phyloP scores from a whole-genome alignment of 208 protist genomes.

The Crithidia mellificae region DNA sequence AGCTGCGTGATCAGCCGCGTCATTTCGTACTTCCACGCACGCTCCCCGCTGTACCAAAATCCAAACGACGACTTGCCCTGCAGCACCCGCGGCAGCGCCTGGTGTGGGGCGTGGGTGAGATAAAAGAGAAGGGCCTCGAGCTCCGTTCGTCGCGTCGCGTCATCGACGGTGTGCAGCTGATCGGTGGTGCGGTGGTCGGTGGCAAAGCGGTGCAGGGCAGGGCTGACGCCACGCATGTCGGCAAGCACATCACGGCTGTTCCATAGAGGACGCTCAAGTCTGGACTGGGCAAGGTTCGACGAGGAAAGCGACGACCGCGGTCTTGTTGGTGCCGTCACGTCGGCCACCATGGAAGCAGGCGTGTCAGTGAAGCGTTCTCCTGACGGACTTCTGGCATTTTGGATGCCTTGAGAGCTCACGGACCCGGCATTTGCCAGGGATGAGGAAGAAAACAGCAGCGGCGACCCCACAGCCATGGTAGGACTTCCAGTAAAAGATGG shows the following conservation, averaged over 20 bases:
- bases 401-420: too few species aligned
- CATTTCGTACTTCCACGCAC: conserved; percentile 83
- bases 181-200: conserved; percentile 53
- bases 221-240: conserved; percentile 35
- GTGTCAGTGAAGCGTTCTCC: too few species aligned
- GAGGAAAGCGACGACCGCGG: background rate
- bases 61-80: conserved; percentile 59
- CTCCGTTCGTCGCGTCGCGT: conserved; percentile 76
- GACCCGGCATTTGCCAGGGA: too few species aligned
- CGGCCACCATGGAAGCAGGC: too few species aligned
- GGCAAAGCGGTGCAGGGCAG: conserved; percentile 54
- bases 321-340: background rate
- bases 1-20: conserved; percentile 66
- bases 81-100: conserved; percentile 72
- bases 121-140: conserved; percentile 72
- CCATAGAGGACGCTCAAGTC: conserved; percentile 1
- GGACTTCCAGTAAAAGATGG: too few species aligned
- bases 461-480: too few species aligned
- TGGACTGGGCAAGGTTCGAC: background rate
- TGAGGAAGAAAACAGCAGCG: too few species aligned
- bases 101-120: conserved; percentile 69
- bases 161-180: conserved; percentile 76
- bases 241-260: conserved; percentile 16
- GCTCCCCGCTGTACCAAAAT: conserved; percentile 86
- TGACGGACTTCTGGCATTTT: too few species aligned